A percentile compares a stretch with the other conserved stretches of the same genome.
Evolutionary conservation across 148 eudicot genomes (phyloP).

Genomic region (Dianthus caryophyllus): DNA sequence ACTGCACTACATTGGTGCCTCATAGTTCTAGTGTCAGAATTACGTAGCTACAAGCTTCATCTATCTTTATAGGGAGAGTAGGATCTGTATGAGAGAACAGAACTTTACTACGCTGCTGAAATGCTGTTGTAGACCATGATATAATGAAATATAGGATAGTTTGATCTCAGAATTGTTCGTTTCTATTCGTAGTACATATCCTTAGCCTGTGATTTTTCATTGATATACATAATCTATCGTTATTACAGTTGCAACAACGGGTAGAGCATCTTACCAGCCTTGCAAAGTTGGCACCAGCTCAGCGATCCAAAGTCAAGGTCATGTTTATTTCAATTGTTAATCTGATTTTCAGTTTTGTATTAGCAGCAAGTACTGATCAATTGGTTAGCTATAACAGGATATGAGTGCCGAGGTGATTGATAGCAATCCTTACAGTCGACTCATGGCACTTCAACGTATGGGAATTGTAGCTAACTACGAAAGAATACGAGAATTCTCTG

Average conservation of each 20-base stretch:
- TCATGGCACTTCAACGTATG: slow-evolving; percentile 99
- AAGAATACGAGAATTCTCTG: slow-evolving; percentile 90
- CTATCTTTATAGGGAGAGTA: not conserved
- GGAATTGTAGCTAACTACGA: slow-evolving; percentile 94
- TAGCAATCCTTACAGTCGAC: slow-evolving; percentile 95
- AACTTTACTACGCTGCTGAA: not conserved
- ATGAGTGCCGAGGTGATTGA: slow-evolving; percentile 97
- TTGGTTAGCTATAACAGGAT: slow-evolving; percentile 44
- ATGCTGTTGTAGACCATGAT: not conserved
- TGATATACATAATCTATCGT: not conserved
- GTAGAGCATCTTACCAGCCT: slow-evolving; percentile 53
- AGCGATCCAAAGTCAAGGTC: slow-evolving; percentile 84
- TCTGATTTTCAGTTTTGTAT: slow-evolving; percentile 2
- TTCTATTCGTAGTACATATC: not conserved
- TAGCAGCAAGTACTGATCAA: slow-evolving; percentile 16
- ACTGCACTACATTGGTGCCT: not conserved
- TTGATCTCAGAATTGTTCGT: not conserved
- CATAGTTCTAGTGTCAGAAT: not conserved
- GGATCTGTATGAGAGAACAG: too few species aligned
- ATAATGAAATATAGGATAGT: not conserved
- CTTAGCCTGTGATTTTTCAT: not conserved
- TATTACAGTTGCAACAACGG: slow-evolving; percentile 47
- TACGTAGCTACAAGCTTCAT: not conserved
- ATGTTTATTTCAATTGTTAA: not conserved
- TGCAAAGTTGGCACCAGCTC: slow-evolving; percentile 49